Evolutionary conservation across 2,329 filamentous ascomycete genomes (phyloP).

Genomic region (Fusarium napiforme): DNA sequence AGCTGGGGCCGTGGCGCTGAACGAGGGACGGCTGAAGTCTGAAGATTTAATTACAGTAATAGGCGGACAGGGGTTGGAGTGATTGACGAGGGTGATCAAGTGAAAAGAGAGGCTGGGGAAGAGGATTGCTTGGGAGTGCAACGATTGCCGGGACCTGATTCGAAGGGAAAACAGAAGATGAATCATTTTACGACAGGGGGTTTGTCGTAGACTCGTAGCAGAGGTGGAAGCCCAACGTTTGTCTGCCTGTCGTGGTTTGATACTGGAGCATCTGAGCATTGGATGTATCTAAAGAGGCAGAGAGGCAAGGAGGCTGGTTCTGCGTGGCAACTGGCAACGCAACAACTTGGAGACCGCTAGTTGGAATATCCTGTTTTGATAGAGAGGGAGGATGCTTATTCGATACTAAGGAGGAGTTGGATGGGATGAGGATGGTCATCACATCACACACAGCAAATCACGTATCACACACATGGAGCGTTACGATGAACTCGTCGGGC

Average conservation of each 20-base stretch:
- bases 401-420: slow-evolving; percentile 9
- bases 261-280: background rate
- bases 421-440: slow-evolving; percentile 12
- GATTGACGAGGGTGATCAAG: slow-evolving; percentile 12
- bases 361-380: slow-evolving; percentile 26
- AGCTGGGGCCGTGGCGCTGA: slow-evolving; percentile 23
- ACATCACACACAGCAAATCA: slow-evolving; percentile 20
- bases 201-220: background rate
- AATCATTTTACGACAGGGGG: background rate
- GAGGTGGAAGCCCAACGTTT: slow-evolving; percentile 12
- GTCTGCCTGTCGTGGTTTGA: background rate
- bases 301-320: slow-evolving; percentile 7
- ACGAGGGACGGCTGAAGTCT: slow-evolving; percentile 7
- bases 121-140: slow-evolving; percentile 1
- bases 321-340: slow-evolving; percentile 20
- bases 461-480: slow-evolving; percentile 19
- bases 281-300: background rate
- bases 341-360: slow-evolving; percentile 22
- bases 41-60: slow-evolving; percentile 1
- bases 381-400: slow-evolving; percentile 8
- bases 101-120: slow-evolving; percentile 20
- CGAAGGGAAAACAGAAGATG: slow-evolving; percentile 12
- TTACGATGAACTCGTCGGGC: slow-evolving; percentile 34
- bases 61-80: slow-evolving; percentile 14
- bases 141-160: slow-evolving; percentile 16